A percentile compares a stretch with the other conserved stretches of the same genome.
These are phyloP conservation scores for Talaromyces stipitatus DNA, from an alignment of 495 filamentous ascomycete species.

Conservation along the genomic window DNA sequence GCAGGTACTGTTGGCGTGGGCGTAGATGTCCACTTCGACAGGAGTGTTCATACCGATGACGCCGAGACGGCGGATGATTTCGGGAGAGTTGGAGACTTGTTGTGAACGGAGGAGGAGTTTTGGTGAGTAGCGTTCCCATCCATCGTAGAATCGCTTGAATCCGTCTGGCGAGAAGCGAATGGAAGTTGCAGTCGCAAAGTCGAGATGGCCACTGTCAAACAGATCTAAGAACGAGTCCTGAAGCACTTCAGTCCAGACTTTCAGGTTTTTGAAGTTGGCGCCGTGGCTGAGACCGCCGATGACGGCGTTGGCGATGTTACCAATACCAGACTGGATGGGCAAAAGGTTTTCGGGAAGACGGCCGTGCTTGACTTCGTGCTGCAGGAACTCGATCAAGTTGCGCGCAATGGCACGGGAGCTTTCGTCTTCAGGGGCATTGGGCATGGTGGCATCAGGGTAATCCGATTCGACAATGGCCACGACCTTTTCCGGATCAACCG, in stretches of 20 bases:
- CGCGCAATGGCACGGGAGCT: slow-evolving; percentile 63
- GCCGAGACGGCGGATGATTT: slow-evolving; percentile 84
- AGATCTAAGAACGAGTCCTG: slow-evolving; percentile 93
- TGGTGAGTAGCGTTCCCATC: slow-evolving; percentile 71
- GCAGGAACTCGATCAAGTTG: slow-evolving; percentile 81
- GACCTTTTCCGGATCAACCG: slow-evolving; percentile 83
- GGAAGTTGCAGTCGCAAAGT: slow-evolving; percentile 87
- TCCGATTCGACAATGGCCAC: slow-evolving; percentile 79
- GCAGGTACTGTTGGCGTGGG: slow-evolving; percentile 86
- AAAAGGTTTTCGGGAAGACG: slow-evolving; percentile 72
- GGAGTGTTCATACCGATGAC: slow-evolving; percentile 96
- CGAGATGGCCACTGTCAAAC: slow-evolving; percentile 82
- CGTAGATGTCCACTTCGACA: slow-evolving; percentile 91
- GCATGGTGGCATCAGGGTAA: slow-evolving; percentile 74
- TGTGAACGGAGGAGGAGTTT: slow-evolving; percentile 85
- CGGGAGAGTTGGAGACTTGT: slow-evolving; percentile 85
- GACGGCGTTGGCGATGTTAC: slow-evolving; percentile 92
- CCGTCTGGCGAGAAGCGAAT: slow-evolving; percentile 89
- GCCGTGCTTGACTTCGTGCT: slow-evolving; percentile 70
- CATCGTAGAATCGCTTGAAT: slow-evolving; percentile 86
- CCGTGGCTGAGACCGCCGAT: slow-evolving; percentile 72
- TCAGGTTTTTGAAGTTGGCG: slow-evolving; percentile 79
- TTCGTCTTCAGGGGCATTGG: slow-evolving; percentile 70
- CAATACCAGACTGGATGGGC: slow-evolving; percentile 83
- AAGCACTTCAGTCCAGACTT: slow-evolving; percentile 90